Evolutionary conservation across 169 alveolate genomes (phyloP), one percentile per base, ranked within the genome.

Genomic region (Plasmodium cynomolgi): DNA sequence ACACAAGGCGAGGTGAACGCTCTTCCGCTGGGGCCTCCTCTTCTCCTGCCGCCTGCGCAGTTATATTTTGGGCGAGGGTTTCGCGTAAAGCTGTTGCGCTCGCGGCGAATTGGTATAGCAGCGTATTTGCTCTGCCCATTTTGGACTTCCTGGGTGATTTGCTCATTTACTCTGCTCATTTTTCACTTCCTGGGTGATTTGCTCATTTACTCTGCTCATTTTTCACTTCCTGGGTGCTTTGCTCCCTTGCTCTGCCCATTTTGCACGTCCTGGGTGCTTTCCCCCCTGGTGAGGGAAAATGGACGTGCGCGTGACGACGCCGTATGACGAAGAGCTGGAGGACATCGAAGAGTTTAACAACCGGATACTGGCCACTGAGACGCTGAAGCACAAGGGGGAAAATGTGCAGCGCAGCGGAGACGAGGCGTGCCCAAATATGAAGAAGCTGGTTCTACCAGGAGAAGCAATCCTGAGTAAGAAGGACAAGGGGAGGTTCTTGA

Each of bases 391-490:
- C 75, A 88, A 62, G 34, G 72, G 31, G 75, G 44, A 37, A 29
- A 79, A 71, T 62, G 71, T 80, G 33, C 72, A 82, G 33, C 82
- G 83, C 20, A 91, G 75, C 62, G 39, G 33, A 13, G 95, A 82
- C 29, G 77, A 20, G 37, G 17, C 68, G 9, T 91, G 95, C 54
- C 95, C 95, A 3, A 91, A 91, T 71, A 91, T 81, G 13, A 91
- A 91, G 44, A 91, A 91, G 72, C 41, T 91, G 17, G 95, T 91
- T 26, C 77, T 91, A 37, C 95, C 95, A 71, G 95, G 95, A n/a
- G 95, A 91, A 47, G 84, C 39, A n/a, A 50, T 91, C 50, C 83
- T 91, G 56, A 83, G 58, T 9, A 91, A 71, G 44, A 72, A 91
- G 44, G 95, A 91, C 75, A 91, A 82, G 77, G 82, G 74, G 2